Conservation (phyloP, 805 yeast species). For the Starmerella sirachaensis region DNA sequence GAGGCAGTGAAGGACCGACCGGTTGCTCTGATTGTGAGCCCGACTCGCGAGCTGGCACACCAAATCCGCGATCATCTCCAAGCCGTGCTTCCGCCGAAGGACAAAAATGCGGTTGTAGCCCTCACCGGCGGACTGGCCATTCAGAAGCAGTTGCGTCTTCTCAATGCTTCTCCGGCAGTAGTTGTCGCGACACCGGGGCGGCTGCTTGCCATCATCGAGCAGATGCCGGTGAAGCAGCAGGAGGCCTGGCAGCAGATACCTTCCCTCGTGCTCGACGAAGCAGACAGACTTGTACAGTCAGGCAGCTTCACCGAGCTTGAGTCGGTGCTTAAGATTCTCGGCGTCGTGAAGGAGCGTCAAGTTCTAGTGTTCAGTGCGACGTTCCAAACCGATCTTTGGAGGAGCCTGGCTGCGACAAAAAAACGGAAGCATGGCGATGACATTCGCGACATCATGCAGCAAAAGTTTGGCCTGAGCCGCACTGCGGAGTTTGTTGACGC, state of each 20-base stretch:
- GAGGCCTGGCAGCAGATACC: conserved; percentile 35
- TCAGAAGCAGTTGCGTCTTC: conserved; percentile 78
- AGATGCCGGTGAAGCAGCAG: conserved; percentile 31
- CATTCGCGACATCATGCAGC: conserved; percentile 51
- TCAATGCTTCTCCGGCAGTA: conserved; percentile 57
- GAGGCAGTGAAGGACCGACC: conserved; percentile 7
- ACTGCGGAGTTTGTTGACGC: conserved; percentile 68
- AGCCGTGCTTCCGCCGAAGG: conserved; percentile 22
- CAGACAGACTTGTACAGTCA: conserved; percentile 86
- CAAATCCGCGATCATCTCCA: conserved; percentile 77
- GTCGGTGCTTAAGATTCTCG: conserved; percentile 56
- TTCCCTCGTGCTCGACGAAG: conserved; percentile 75
- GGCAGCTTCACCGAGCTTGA: conserved; percentile 94
- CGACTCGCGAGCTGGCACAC: conserved; percentile 92
- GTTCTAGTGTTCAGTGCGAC: conserved; percentile 73
- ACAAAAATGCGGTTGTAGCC: conserved; percentile 40
- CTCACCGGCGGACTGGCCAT: conserved; percentile 92
- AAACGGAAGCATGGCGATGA: conserved; percentile 37
- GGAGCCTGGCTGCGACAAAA: conserved; percentile 40
- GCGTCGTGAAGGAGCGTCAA: conserved; percentile 50
- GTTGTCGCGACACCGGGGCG: conserved; percentile 95
- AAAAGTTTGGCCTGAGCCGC: conserved; percentile 58
- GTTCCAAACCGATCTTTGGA: conserved; percentile 69
- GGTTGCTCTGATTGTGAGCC: conserved; percentile 69
- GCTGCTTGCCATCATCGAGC: conserved; percentile 54